These are phyloP conservation scores for Claviceps sp. DNA, from an alignment of 2,329 filamentous ascomycete genomes.

Conservation along the genomic window DNA sequence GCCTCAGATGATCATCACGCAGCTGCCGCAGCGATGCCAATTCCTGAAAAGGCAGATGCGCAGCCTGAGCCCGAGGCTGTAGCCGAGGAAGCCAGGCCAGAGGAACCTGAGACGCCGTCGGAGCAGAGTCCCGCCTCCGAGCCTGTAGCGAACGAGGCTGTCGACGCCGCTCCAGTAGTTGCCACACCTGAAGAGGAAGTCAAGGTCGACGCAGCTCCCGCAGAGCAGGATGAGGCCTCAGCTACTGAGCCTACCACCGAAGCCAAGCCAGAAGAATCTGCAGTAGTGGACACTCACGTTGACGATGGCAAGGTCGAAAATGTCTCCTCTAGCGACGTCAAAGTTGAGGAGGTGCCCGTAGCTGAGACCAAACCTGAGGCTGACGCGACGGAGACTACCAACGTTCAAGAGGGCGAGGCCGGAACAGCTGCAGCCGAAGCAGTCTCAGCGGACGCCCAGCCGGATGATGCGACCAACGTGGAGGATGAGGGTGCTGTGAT, in stretches of 20 bases:
- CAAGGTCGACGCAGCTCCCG: background rate
- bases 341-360: background rate
- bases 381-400: background rate
- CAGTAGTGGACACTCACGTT: background rate
- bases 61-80: slow-evolving; percentile 7
- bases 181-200: background rate
- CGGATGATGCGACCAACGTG: background rate
- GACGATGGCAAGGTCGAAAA: background rate
- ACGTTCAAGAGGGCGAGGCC: background rate
- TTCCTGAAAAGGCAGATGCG: background rate
- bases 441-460: background rate
- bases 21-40: background rate
- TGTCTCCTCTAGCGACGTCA: background rate
- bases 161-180: background rate
- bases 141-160: background rate
- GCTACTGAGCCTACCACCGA: background rate
- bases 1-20: background rate
- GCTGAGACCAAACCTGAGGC: background rate
- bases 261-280: background rate
- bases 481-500: background rate
- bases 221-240: background rate
- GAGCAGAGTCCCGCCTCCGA: background rate
- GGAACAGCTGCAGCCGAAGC: background rate
- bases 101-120: background rate
- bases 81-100: slow-evolving; percentile 1